Percentiles rank a stretch among this genome's conserved stretches.
Conservation (phyloP, 345 rosid species). For the Salix arbutifolia region DNA sequence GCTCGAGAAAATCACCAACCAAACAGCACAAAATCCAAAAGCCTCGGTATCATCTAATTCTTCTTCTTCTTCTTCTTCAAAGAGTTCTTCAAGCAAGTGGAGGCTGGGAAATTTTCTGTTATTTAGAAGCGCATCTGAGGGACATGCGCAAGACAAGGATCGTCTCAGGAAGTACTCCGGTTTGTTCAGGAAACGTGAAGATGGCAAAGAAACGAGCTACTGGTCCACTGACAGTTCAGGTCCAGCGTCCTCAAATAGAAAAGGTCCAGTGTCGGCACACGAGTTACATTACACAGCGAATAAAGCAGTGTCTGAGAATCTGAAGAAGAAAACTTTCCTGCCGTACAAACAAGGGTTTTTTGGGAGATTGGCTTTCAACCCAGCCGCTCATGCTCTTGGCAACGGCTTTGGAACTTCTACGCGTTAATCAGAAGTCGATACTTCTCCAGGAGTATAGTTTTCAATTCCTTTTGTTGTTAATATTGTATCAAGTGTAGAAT, state of each 20-base stretch:
- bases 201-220: conserved; percentile 44
- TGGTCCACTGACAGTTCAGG: conserved; percentile 33
- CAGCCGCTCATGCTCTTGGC: conserved; percentile 26
- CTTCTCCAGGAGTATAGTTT: neutral
- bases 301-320: conserved; percentile 61
- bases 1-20: conserved; percentile 20
- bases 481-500: neutral
- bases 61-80: conserved; percentile 21
- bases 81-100: conserved; percentile 72
- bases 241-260: conserved; percentile 33
- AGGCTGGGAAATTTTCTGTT: conserved; percentile 63
- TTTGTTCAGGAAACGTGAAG: conserved; percentile 55
- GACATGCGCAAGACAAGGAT: conserved; percentile 60
- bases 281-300: conserved; percentile 76
- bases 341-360: conserved; percentile 80
- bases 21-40: conserved; percentile 9
- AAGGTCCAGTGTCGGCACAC: conserved; percentile 62
- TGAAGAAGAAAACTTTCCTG: conserved; percentile 86
- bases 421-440: neutral
- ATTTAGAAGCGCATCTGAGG: conserved; percentile 90
- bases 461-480: neutral
- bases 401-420: neutral
- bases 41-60: neutral
- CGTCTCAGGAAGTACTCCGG: conserved; percentile 40
- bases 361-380: conserved; percentile 69